Conservation (phyloP, 2,329 filamentous ascomycete species). For the Xylaria sp. region DNA sequence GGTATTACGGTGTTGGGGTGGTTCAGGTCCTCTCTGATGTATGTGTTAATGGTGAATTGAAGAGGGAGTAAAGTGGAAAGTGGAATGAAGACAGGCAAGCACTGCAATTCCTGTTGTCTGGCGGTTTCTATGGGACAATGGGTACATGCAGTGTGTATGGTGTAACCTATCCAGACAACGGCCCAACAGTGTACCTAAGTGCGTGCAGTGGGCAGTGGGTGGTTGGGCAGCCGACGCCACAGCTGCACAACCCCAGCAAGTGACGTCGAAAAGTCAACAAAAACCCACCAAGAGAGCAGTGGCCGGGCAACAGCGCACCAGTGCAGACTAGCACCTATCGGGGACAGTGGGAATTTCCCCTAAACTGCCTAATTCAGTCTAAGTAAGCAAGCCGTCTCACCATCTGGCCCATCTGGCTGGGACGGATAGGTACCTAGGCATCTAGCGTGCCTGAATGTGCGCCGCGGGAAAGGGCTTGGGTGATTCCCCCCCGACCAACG, state of each 20-base stretch:
- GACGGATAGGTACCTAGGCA: neutral
- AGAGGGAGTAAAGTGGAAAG: neutral
- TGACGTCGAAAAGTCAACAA: slow-evolving; percentile 42
- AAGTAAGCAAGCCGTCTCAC: too few species aligned
- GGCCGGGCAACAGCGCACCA: slow-evolving; percentile 35
- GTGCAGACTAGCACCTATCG: too few species aligned
- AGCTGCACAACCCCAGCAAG: slow-evolving; percentile 4
- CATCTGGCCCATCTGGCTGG: slow-evolving; percentile 16
- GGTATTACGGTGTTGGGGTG: neutral
- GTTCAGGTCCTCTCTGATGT: neutral
- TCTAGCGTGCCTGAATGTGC: neutral
- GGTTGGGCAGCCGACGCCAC: slow-evolving; percentile 27
- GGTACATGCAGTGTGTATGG: slow-evolving; percentile 25
- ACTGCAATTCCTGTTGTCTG: slow-evolving; percentile 27
- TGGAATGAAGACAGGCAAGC: slow-evolving; percentile 15
- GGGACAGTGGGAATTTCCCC: neutral
- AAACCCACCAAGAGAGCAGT: slow-evolving; percentile 12
- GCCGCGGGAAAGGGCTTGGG: neutral
- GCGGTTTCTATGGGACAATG: slow-evolving; percentile 36
- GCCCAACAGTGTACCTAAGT: too few species aligned
- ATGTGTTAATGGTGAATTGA: slow-evolving; percentile 5
- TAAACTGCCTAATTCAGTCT: too few species aligned
- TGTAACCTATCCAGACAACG: too few species aligned
- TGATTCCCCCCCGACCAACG: neutral
- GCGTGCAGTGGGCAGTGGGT: slow-evolving; percentile 17